Conservation (phyloP, 306 rosid genomes). For the Senna tora region DNA sequence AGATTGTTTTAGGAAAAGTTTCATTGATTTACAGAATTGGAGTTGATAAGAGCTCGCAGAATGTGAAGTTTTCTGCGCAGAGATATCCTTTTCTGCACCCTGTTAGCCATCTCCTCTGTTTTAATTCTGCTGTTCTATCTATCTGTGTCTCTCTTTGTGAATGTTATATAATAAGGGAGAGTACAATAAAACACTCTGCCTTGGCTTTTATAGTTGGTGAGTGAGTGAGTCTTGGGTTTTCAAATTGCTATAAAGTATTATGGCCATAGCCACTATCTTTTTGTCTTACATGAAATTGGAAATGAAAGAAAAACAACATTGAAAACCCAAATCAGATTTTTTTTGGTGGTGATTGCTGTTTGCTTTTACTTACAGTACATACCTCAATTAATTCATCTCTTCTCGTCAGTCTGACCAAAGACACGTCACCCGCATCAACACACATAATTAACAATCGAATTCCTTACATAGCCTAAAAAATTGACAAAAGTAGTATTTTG, state of each 20-base stretch:
- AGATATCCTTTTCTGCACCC: constrained; percentile 54
- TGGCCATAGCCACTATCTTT: constrained; percentile 31
- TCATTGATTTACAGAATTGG: constrained; percentile 52
- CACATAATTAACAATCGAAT: neutral
- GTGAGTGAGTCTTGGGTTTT: constrained; percentile 37
- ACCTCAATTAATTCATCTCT: neutral
- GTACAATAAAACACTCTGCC: constrained; percentile 29
- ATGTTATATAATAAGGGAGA: constrained; percentile 35
- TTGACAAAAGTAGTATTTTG: neutral
- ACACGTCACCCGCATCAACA: neutral
- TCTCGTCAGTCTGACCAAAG: neutral
- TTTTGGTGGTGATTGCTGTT: neutral
- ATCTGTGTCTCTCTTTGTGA: constrained; percentile 32
- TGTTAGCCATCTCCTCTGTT: constrained; percentile 56
- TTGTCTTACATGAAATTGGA: constrained; percentile 46
- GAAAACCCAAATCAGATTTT: neutral
- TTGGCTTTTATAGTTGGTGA: constrained; percentile 58
- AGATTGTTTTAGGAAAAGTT: neutral
- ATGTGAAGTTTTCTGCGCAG: constrained; percentile 68
- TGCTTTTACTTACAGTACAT: neutral
- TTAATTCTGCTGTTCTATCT: constrained; percentile 20
- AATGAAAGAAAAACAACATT: neutral
- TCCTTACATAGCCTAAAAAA: neutral
- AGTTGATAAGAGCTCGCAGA: constrained; percentile 48
- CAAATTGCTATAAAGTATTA: constrained; percentile 27